Conservation (phyloP, 495 filamentous ascomycete genomes). For the Talaromyces thailandensis region DNA sequence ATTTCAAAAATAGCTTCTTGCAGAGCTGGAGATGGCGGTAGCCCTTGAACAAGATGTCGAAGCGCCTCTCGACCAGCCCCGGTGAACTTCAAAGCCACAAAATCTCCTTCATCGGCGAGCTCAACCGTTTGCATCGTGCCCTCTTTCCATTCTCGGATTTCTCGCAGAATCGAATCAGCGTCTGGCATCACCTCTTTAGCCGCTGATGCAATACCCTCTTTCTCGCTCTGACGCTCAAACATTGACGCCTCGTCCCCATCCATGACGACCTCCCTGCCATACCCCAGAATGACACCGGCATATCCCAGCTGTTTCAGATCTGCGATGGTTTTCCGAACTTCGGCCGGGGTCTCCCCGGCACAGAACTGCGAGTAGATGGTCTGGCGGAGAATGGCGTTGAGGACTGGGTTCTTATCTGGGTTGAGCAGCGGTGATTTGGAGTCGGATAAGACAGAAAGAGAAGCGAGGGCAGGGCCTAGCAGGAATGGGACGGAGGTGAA, state of each 20-base stretch:
- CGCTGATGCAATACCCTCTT: not conserved
- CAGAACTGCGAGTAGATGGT: constrained; percentile 86
- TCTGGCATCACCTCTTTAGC: constrained; percentile 11
- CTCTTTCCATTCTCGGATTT: constrained; percentile 48
- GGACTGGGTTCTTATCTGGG: constrained; percentile 47
- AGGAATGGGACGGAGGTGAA: constrained; percentile 66
- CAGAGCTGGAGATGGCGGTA: constrained; percentile 43
- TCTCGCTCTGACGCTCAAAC: not conserved
- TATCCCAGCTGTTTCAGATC: constrained; percentile 59
- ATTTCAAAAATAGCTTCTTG: constrained; percentile 57
- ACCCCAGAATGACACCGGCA: constrained; percentile 68
- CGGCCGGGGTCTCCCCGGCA: constrained; percentile 55
- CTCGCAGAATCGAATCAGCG: constrained; percentile 17
- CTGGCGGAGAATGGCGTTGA: constrained; percentile 53
- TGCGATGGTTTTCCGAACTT: constrained; percentile 51
- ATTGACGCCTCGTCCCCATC: constrained; percentile 35
- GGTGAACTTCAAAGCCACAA: constrained; percentile 72
- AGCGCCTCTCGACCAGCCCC: constrained; percentile 66
- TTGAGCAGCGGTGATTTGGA: constrained; percentile 47
- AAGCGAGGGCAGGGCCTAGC: constrained; percentile 49
- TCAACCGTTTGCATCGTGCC: constrained; percentile 62
- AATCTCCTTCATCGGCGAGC: constrained; percentile 58
- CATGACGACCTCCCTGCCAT: constrained; percentile 64
- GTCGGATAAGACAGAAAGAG: constrained; percentile 56
- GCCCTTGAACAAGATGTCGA: constrained; percentile 42